A percentile compares a stretch with the other conserved stretches of the same genome.
These are phyloP conservation scores for Xerocomellus chrysenteron DNA, from an alignment of 768 basidiomycete species.

Conservation along the genomic window DNA sequence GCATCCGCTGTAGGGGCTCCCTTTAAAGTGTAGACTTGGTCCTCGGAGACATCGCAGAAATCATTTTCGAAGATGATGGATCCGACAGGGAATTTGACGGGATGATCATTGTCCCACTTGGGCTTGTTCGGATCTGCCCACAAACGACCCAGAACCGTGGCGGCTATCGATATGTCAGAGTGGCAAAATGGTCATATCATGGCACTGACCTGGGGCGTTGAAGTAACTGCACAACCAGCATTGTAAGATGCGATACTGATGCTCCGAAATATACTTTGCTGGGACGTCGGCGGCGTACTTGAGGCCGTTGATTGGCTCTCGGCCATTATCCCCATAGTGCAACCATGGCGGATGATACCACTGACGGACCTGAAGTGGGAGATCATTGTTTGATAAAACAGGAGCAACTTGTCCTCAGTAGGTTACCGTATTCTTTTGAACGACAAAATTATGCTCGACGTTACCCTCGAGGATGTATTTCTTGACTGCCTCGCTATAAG, in stretches of 20 bases:
- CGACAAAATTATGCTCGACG: not conserved
- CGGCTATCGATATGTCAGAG: not conserved
- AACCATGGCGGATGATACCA: conserved; percentile 4
- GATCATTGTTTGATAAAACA: not conserved
- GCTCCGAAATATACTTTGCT: not conserved
- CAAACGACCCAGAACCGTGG: not conserved
- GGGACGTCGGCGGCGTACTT: not conserved
- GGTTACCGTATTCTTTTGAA: not conserved
- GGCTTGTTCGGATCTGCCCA: not conserved
- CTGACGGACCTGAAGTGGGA: not conserved
- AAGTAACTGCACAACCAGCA: not conserved
- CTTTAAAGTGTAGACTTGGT: not conserved
- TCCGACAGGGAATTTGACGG: not conserved
- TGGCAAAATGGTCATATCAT: not conserved
- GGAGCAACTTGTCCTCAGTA: not conserved
- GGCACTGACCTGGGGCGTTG: not conserved
- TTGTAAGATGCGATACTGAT: not conserved
- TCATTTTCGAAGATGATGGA: not conserved
- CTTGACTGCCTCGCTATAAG: not conserved
- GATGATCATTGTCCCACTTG: not conserved
- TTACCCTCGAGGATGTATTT: not conserved
- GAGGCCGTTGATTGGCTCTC: conserved; percentile 1
- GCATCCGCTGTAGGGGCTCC: not conserved
- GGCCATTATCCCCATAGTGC: not conserved
- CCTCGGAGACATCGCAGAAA: not conserved